These are phyloP conservation scores for Clavispora phyllophila DNA, from an alignment of 805 yeast genomes.

Conservation along the genomic window DNA sequence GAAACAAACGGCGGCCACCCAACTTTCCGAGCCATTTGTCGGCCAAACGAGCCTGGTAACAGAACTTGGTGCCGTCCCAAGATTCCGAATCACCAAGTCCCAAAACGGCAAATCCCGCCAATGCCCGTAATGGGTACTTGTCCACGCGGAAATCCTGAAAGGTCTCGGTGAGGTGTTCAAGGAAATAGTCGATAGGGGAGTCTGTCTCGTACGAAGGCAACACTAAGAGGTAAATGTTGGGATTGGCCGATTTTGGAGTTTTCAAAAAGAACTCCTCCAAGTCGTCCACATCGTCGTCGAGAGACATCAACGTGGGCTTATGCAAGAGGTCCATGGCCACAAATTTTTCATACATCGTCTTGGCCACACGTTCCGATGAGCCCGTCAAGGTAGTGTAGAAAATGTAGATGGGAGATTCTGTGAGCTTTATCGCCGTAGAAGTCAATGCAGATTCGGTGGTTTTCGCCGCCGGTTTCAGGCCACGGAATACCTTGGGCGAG, in stretches of 20 bases:
- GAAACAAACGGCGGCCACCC: constrained; percentile 83
- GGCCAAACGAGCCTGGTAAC: constrained; percentile 76
- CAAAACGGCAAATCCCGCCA: constrained; percentile 78
- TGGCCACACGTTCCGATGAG: constrained; percentile 67
- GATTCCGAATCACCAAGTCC: constrained; percentile 87
- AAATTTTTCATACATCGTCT: constrained; percentile 39
- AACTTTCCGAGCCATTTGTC: constrained; percentile 74
- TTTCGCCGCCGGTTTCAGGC: constrained; percentile 23
- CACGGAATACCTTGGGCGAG: constrained; percentile 39
- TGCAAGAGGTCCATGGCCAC: constrained; percentile 17
- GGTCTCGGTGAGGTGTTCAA: constrained; percentile 76
- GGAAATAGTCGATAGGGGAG: constrained; percentile 83
- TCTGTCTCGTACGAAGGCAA: constrained; percentile 91
- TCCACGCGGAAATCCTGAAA: constrained; percentile 82
- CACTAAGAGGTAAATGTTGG: constrained; percentile 63
- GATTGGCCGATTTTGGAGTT: constrained; percentile 41
- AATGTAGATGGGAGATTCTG: constrained; percentile 56
- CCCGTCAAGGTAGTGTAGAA: constrained; percentile 88
- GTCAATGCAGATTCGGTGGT: constrained; percentile 34
- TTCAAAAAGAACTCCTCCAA: constrained; percentile 75
- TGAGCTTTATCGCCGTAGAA: constrained; percentile 31
- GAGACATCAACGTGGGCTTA: constrained; percentile 52
- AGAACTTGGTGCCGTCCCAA: constrained; percentile 71
- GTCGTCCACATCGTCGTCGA: constrained; percentile 81
- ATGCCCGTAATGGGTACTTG: constrained; percentile 62